Conservation (phyloP, 176 grass and related monocot genomes). For the bread wheat (Triticum aestivum) region DNA sequence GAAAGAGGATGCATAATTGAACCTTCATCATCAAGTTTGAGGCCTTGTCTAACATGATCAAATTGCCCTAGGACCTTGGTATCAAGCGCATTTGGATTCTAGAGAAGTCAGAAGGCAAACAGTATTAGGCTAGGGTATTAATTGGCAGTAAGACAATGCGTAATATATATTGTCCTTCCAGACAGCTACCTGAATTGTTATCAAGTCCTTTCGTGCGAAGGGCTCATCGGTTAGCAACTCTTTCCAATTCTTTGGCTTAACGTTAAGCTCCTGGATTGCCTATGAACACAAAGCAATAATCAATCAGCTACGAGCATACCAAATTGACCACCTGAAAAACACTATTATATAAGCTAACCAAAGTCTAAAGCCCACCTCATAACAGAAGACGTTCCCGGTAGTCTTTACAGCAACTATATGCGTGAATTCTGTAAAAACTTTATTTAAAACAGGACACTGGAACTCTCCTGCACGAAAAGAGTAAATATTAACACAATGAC, state of each 20-base stretch:
- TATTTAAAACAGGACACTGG: conserved; percentile 90
- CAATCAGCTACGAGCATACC: conserved; percentile 19
- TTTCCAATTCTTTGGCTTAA: conserved; percentile 97
- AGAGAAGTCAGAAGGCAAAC: conserved; percentile 21
- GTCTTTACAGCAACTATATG: conserved; percentile 98
- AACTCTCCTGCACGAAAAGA: conserved; percentile 70
- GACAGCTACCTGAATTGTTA: conserved; percentile 92
- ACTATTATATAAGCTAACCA: background rate
- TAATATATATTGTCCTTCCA: conserved; percentile 14
- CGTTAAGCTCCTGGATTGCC: conserved; percentile 94
- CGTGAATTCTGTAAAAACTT: conserved; percentile 96
- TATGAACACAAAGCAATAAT: conserved; percentile 24
- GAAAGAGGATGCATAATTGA: conserved; percentile 15
- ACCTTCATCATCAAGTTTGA: conserved; percentile 99
- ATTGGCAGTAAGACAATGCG: conserved; percentile 1
- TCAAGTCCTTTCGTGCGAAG: conserved; percentile 79
- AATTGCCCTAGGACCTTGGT: conserved; percentile 79
- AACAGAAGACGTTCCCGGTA: conserved; percentile 98
- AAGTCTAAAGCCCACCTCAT: conserved; percentile 52
- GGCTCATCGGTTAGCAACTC: conserved; percentile 94
- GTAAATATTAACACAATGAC: conserved; percentile 1
- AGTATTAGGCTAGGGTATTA: conserved; percentile 13
- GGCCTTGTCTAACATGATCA: conserved; percentile 89
- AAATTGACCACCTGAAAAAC: background rate
- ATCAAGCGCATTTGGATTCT: conserved; percentile 95